Base-by-base conservation (phyloP, 225 moss, liverwort and hornwort genomes). In the Anthoceros angustus region DNA sequence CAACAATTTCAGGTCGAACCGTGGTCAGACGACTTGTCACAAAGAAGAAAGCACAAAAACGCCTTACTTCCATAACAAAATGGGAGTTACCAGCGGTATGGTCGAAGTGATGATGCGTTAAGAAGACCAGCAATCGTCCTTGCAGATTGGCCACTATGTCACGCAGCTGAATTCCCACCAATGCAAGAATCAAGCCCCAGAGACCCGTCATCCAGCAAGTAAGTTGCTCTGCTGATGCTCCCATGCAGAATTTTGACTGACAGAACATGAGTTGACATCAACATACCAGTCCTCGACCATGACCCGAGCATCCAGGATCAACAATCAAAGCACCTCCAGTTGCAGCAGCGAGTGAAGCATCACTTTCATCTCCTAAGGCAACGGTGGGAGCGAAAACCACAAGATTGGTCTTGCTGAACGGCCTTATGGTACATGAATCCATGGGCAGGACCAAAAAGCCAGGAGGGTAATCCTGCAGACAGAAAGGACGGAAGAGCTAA, bases 61-160 rank as follows among this genome's bases (percentile, higher is more conserved):
- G 39, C 5, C 7, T 42, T 2, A 43, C 16, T 12, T 42, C n/a
- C 23, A 2, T 11, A 10, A 14, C 24, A 66, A 41, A 66, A 41
- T 41, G 66, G 62, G 66, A 40, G 74, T 81, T 77, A 94, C 93
- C 94, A 65, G 87, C 87, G 68, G 79, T 75, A 70, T 94, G 94
- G 79, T 94, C 94, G 62, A 69, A 66, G 66, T 94, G 94, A 74
- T 94, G 94, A 71, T 94, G 94, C 16, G 90, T 94, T 64, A 94
- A 49, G 73, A 94, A 94, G 20, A 94, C 82, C 63, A 94, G 61
- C 66, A 94, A 84, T 77, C 80, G 90, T 74, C 72, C 87, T 60
- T 90, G 90, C 69, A 94, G 79, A 66, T 86, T 75, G 46, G 81
- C 86, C 65, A 94, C 78, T 74, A 94, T 78, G 77, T 84, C 71